A percentile compares a stretch with the other conserved stretches of the same genome.
Conservation (phyloP, 2,329 filamentous ascomycete species). For the Stemphylium lycopersici region DNA sequence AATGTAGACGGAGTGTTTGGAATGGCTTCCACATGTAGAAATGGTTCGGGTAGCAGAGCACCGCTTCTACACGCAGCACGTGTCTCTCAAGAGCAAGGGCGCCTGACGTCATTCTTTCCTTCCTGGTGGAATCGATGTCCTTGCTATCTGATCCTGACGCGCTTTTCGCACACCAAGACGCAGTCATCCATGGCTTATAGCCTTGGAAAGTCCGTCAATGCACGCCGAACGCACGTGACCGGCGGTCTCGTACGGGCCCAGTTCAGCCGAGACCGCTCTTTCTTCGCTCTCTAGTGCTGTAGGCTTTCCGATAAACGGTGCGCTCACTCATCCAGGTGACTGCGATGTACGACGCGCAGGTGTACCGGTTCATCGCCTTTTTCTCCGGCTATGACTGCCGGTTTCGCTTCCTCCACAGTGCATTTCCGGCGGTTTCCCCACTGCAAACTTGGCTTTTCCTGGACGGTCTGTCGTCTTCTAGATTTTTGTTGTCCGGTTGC, state of each 20-base stretch:
- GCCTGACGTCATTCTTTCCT: too few relatives aligned
- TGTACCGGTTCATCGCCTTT: background rate
- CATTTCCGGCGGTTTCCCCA: conserved; percentile 8
- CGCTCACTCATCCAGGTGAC: background rate
- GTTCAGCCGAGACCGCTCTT: conserved; percentile 3
- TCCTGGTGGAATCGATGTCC: background rate
- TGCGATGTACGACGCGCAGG: background rate
- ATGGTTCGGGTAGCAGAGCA: too few relatives aligned
- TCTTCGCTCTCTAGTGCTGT: background rate
- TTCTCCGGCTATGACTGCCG: conserved; percentile 5
- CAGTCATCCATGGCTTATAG: background rate
- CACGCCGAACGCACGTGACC: background rate
- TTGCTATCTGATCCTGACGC: background rate
- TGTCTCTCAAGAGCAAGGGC: too few relatives aligned
- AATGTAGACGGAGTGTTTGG: too few relatives aligned
- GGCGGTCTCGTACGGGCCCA: background rate
- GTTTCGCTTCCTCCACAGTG: conserved; percentile 10
- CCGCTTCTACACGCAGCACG: too few relatives aligned
- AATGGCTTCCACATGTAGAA: too few relatives aligned
- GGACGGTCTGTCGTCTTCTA: conserved; percentile 9
- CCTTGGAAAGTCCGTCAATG: background rate
- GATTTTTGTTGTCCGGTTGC: conserved; percentile 11
- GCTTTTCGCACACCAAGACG: background rate
- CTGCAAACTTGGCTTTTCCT: conserved; percentile 1
- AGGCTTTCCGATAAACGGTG: background rate